Base-by-base conservation (phyloP, 129 eudicot species). In the Apium graveolens region DNA sequence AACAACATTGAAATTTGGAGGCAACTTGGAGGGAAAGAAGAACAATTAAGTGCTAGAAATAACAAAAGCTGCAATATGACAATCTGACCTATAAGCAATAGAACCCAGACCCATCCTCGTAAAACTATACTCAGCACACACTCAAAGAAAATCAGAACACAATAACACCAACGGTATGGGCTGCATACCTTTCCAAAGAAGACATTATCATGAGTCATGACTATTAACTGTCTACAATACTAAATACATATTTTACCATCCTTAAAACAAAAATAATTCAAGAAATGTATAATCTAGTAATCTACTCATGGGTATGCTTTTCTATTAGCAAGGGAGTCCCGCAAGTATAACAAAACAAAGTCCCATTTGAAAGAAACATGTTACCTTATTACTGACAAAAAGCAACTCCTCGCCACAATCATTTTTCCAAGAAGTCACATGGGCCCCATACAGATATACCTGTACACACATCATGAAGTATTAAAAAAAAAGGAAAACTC, bases 401-500 rank as follows among this genome's bases (percentile, higher is more conserved):
- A 93, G 97, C 78, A 93, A 79, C 81, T 93, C 98, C 78, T 93
- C 92, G 14, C 96, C 89, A 53, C 85, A 84, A 18, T 89, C 92
- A 82, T 90, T 91, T 88, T 93, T 93, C 98, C 98, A 93, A 32
- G 98, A 93, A 65, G 95, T 91, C 75, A 91, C 92, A 29, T 93
- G 97, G 80, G 80, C 98, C 27, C 98, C 98, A 86, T 93, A 93
- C 68, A 91, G 87, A 86, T 91, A 91, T 29, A 93, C 79, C 97
- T 93, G 86, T 73, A 86, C 38, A 78, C 75, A 77, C 6, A 7
- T 37, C 2, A 63, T 31, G 9, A 18, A 57, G 31, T 9, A 10
- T 31, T 35, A 35, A 35, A 66, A 31, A 1, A 66, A 66, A 29
- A n/a, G 4, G 12, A 1, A 12, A 65, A 27, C 18, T 65, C 37